Percentiles rank a stretch among this genome's conserved stretches.
Evolutionary conservation across 2,329 filamentous ascomycete species (phyloP).

Genomic region (Talaromyces sp.): DNA sequence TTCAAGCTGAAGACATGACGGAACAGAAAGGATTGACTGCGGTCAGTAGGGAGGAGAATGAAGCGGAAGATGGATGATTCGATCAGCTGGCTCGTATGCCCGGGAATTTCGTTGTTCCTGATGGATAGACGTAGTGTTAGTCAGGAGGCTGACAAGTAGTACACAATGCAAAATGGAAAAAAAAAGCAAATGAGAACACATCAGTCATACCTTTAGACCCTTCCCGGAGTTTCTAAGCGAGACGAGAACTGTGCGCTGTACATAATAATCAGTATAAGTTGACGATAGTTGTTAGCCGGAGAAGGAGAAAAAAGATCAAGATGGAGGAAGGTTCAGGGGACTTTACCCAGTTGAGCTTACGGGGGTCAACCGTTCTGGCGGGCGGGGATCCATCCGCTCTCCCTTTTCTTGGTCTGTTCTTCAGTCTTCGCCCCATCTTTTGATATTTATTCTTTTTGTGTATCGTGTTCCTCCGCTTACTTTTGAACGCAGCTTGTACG

Average conservation of each 20-base stretch:
- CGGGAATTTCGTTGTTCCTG: not conserved
- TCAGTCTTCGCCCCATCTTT: not conserved
- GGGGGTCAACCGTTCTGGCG: not conserved
- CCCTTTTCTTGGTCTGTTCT: not conserved
- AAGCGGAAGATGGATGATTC: slow-evolving; percentile 2
- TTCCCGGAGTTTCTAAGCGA: slow-evolving; percentile 12
- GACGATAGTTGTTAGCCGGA: not conserved
- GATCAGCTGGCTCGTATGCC: not conserved
- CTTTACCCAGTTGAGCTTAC: slow-evolving; percentile 13
- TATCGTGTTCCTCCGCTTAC: not conserved
- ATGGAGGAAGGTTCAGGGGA: slow-evolving; percentile 6
- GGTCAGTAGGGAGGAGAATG: slow-evolving; percentile 17
- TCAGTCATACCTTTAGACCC: not conserved
- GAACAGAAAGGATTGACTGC: slow-evolving; percentile 19
- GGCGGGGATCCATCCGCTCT: not conserved
- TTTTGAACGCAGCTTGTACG: not conserved
- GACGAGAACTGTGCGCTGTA: not conserved
- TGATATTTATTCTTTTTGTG: not conserved
- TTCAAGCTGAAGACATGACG: slow-evolving; percentile 18
- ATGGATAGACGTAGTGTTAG: not conserved
- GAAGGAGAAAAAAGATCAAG: slow-evolving; percentile 1
- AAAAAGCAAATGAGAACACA: not conserved
- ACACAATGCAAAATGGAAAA: too few species aligned
- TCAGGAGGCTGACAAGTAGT: not conserved
- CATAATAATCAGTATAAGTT: too few species aligned